Conservation (phyloP, 805 yeast species). For the Candida ortonii region DNA sequence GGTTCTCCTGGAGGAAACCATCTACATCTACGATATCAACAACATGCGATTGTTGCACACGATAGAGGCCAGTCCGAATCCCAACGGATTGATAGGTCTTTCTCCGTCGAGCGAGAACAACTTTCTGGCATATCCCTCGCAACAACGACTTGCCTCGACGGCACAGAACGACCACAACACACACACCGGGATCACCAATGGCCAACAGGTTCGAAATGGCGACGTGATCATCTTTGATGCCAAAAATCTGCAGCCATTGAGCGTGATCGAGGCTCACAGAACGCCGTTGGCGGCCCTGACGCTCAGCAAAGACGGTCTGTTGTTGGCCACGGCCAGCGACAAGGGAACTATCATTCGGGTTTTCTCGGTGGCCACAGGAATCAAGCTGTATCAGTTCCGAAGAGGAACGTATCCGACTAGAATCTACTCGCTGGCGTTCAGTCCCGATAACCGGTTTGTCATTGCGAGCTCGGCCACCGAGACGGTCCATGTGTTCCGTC, state of each 20-base stretch:
- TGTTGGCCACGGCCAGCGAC: slow-evolving; percentile 87
- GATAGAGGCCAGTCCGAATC: slow-evolving; percentile 60
- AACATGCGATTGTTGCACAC: slow-evolving; percentile 82
- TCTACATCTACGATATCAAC: slow-evolving; percentile 85
- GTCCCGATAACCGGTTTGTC: slow-evolving; percentile 68
- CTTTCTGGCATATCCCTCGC: slow-evolving; percentile 71
- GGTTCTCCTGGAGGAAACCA: slow-evolving; percentile 80
- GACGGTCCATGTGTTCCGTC: slow-evolving; percentile 87
- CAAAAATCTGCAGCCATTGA: slow-evolving; percentile 69
- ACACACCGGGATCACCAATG: slow-evolving; percentile 9
- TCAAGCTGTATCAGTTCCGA: slow-evolving; percentile 71
- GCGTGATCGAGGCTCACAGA: slow-evolving; percentile 88
- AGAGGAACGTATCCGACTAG: slow-evolving; percentile 88
- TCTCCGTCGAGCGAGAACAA: slow-evolving; percentile 52
- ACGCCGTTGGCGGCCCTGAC: slow-evolving; percentile 70
- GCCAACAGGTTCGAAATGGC: slow-evolving; percentile 46
- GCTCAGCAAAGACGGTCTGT: slow-evolving; percentile 70
- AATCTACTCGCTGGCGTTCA: slow-evolving; percentile 78
- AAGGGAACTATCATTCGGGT: slow-evolving; percentile 90
- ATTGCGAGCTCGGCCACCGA: slow-evolving; percentile 88
- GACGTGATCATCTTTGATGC: slow-evolving; percentile 84
- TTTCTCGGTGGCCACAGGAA: slow-evolving; percentile 71
- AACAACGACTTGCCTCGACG: slow-evolving; percentile 48
- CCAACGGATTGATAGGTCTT: slow-evolving; percentile 59
- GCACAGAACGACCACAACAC: slow-evolving; percentile 13